Conservation (phyloP, 495 filamentous ascomycete species). For the Aspergillus sparsus region DNA sequence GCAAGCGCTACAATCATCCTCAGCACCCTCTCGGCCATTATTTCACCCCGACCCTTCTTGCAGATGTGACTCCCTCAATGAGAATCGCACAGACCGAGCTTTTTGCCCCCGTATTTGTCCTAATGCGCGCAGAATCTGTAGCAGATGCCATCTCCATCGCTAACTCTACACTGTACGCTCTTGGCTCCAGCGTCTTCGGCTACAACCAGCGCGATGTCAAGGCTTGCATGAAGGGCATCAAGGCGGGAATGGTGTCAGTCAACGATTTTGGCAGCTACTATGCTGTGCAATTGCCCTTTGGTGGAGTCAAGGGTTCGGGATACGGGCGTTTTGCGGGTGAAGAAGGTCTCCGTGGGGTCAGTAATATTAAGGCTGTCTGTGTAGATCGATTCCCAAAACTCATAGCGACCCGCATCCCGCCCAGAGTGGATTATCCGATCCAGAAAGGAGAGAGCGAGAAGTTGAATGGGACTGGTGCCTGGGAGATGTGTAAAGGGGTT, state of each 20-base stretch:
- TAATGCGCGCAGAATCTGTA: slow-evolving; percentile 70
- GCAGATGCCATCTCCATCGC: slow-evolving; percentile 66
- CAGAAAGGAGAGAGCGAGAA: slow-evolving; percentile 45
- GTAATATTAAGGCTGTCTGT: slow-evolving; percentile 85
- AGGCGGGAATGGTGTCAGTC: slow-evolving; percentile 85
- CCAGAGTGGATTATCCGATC: slow-evolving; percentile 78
- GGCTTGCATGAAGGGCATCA: slow-evolving; percentile 64
- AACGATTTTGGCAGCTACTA: slow-evolving; percentile 96
- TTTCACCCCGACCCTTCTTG: slow-evolving; percentile 86
- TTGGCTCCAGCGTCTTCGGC: slow-evolving; percentile 85
- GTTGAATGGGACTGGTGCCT: slow-evolving; percentile 54
- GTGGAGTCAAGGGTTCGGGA: slow-evolving; percentile 80
- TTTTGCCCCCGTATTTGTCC: slow-evolving; percentile 85
- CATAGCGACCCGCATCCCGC: slow-evolving; percentile 73
- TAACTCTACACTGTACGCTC: slow-evolving; percentile 74
- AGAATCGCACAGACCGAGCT: slow-evolving; percentile 86
- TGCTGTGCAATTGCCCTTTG: slow-evolving; percentile 90
- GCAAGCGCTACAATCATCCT: slow-evolving; percentile 69
- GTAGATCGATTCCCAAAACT: slow-evolving; percentile 63
- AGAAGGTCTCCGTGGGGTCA: slow-evolving; percentile 80
- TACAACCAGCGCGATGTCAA: slow-evolving; percentile 47
- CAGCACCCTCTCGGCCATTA: slow-evolving; percentile 77
- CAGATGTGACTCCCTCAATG: slow-evolving; percentile 77
- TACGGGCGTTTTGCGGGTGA: slow-evolving; percentile 93
- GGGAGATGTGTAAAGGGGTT: slow-evolving; percentile 62